These are phyloP conservation scores for Hanseniaspora uvarum DNA, from an alignment of 1,139 yeast genomes.

Conservation along the genomic window DNA sequence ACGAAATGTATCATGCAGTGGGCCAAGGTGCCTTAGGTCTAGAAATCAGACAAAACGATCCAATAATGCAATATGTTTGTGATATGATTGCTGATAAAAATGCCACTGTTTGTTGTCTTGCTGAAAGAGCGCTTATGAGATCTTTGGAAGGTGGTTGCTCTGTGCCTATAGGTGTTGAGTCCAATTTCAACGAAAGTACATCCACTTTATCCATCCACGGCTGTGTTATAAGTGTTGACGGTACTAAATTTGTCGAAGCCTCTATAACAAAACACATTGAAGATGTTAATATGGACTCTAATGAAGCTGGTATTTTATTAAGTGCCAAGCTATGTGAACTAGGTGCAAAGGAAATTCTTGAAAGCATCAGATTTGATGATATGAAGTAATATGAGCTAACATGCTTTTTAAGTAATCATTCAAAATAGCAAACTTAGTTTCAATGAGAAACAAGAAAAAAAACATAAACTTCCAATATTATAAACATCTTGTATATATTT, in stretches of 20 bases:
- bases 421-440: not conserved
- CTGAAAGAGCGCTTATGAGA: slow-evolving; percentile 82
- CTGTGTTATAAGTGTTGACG: slow-evolving; percentile 79
- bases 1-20: slow-evolving; percentile 89
- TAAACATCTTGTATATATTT: not conserved
- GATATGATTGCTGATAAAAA: slow-evolving; percentile 54
- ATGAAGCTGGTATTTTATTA: slow-evolving; percentile 45
- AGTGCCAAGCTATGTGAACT: slow-evolving; percentile 57
- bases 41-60: slow-evolving; percentile 69
- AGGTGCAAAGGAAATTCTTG: slow-evolving; percentile 79
- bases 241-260: slow-evolving; percentile 52
- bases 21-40: slow-evolving; percentile 97
- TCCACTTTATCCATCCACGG: slow-evolving; percentile 48
- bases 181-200: slow-evolving; percentile 42
- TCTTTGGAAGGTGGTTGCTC: slow-evolving; percentile 95
- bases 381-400: too few relatives aligned
- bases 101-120: slow-evolving; percentile 69
- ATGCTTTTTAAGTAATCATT: not conserved
- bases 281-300: slow-evolving; percentile 42
- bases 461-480: not conserved
- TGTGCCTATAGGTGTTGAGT: slow-evolving; percentile 86
- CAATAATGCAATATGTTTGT: slow-evolving; percentile 47
- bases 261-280: slow-evolving; percentile 24
- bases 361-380: slow-evolving; percentile 63
- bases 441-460: not conserved